Conservation (phyloP, 768 basidiomycete species). For the Boletellus ananas region DNA sequence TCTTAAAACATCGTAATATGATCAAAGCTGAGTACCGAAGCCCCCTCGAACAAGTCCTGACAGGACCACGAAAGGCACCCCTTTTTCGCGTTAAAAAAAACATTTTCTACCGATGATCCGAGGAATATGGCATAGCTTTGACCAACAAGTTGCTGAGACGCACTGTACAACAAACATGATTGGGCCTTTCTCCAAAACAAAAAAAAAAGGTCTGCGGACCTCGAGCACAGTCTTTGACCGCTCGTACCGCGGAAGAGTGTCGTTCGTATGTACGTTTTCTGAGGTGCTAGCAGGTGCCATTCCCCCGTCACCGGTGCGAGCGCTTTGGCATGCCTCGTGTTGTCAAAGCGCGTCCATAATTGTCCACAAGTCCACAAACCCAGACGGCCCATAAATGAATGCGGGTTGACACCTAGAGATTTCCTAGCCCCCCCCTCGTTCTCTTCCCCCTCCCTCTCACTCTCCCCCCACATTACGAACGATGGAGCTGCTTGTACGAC, state of each 20-base stretch:
- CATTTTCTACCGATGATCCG: neutral
- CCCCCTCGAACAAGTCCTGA: neutral
- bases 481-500: slow-evolving; percentile 7
- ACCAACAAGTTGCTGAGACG: neutral
- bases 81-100: neutral
- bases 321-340: slow-evolving; percentile 27
- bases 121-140: neutral
- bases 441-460: neutral
- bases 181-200: neutral
- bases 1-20: neutral
- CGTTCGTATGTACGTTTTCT: slow-evolving; percentile 1
- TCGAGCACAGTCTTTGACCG: neutral
- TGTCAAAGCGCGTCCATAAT: slow-evolving; percentile 22
- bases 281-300: slow-evolving; percentile 10
- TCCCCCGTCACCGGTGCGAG: slow-evolving; percentile 4
- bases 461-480: neutral
- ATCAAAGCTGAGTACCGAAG: neutral
- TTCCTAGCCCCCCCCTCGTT: neutral
- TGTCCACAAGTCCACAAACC: slow-evolving; percentile 24
- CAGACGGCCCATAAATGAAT: slow-evolving; percentile 16
- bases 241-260: neutral
- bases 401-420: neutral
- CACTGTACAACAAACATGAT: neutral
- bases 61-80: neutral
- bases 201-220: neutral